These are phyloP conservation scores for Euphorbia schlechtendalii DNA, from an alignment of 441 rosid genomes.

Conservation along the genomic window DNA sequence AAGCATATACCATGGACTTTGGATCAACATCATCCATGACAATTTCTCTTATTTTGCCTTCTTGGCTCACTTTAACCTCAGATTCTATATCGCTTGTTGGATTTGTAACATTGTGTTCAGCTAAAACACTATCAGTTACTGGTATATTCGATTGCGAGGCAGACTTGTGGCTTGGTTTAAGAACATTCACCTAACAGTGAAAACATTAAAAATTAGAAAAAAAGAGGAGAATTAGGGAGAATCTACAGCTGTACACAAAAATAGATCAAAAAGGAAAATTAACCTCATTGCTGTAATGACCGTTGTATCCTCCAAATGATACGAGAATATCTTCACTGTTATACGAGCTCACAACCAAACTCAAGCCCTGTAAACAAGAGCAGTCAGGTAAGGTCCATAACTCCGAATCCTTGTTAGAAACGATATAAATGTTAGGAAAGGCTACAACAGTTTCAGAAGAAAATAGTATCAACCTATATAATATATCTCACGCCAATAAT, in stretches of 20 bases:
- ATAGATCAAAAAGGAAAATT: slow-evolving; percentile 16
- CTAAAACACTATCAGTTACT: slow-evolving; percentile 75
- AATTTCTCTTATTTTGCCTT: slow-evolving; percentile 82
- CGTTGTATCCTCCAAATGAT: slow-evolving; percentile 92
- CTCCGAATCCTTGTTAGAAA: background rate
- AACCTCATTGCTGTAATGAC: slow-evolving; percentile 90
- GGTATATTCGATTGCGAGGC: slow-evolving; percentile 67
- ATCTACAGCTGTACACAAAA: background rate
- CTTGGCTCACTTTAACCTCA: slow-evolving; percentile 69
- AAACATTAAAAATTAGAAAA: slow-evolving; percentile 19
- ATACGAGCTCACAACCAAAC: slow-evolving; percentile 68
- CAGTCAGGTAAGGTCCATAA: background rate
- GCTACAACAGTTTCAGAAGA: background rate
- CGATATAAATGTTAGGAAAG: background rate
- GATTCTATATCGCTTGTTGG: slow-evolving; percentile 79
- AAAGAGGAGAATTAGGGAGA: slow-evolving; percentile 15
- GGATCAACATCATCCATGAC: slow-evolving; percentile 58
- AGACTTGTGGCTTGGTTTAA: slow-evolving; percentile 93
- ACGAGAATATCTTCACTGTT: slow-evolving; percentile 78
- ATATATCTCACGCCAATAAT: background rate
- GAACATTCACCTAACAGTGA: slow-evolving; percentile 64
- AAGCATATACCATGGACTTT: slow-evolving; percentile 53
- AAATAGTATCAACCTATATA: background rate
- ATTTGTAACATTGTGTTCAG: slow-evolving; percentile 56
- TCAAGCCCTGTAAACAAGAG: slow-evolving; percentile 59